Conservation (phyloP, 2,329 filamentous ascomycete genomes). For the Fusarium haematococcum region DNA sequence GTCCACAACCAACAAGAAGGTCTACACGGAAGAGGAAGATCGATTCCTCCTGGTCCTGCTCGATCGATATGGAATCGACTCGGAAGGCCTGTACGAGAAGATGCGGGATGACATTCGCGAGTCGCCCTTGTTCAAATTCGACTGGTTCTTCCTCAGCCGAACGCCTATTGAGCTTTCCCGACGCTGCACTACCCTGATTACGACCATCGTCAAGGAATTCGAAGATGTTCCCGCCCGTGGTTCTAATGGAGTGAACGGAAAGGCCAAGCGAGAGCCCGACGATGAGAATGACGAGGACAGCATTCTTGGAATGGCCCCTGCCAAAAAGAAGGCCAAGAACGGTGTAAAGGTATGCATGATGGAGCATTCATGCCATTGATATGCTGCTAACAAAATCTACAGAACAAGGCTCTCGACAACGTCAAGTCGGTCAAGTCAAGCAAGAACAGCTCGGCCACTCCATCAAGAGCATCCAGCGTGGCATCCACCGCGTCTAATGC, state of each 20-base stretch:
- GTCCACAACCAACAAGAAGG: constrained; percentile 99
- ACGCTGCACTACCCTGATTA: constrained; percentile 92
- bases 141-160: constrained; percentile 98
- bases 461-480: constrained; percentile 90
- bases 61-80: constrained; percentile 91
- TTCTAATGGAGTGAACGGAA: constrained; percentile 73
- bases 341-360: constrained; percentile 77
- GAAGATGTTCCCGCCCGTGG: constrained; percentile 72
- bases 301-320: constrained; percentile 82
- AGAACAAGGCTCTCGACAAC: constrained; percentile 95
- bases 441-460: constrained; percentile 80
- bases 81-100: constrained; percentile 88
- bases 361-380: background rate
- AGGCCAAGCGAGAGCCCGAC: constrained; percentile 78
- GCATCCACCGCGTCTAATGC: constrained; percentile 74
- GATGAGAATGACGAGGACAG: constrained; percentile 89
- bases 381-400: constrained; percentile 34
- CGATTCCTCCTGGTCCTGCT: constrained; percentile 94
- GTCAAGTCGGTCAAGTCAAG: constrained; percentile 87
- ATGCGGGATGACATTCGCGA: constrained; percentile 98
- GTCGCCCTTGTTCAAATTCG: constrained; percentile 94
- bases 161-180: constrained; percentile 93
- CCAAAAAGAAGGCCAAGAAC: constrained; percentile 94
- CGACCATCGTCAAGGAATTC: constrained; percentile 94
- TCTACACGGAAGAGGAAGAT: constrained; percentile 98